These are phyloP conservation scores for carrot (Daucus carota) DNA, from an alignment of 129 eudicot genomes.

Conservation along the genomic window DNA sequence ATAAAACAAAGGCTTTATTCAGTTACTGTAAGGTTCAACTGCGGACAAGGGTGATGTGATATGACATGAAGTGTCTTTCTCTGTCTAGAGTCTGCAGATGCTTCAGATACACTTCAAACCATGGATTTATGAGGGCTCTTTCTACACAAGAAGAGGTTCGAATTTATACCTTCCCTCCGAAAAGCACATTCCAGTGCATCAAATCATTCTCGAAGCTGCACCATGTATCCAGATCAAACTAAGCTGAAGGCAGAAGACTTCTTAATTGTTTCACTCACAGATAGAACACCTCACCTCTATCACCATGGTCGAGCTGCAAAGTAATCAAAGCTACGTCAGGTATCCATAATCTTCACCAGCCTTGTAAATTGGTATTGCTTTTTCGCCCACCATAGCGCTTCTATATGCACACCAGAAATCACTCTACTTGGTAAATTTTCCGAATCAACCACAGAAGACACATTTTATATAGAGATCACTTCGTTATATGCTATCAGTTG, in stretches of 20 bases:
- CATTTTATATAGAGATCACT: neutral
- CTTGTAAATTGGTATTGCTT: neutral
- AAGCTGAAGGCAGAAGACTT: constrained; percentile 25
- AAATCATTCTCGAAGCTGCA: constrained; percentile 70
- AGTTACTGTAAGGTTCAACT: neutral
- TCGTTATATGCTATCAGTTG: no score
- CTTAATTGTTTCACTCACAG: constrained; percentile 11
- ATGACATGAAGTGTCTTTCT: constrained; percentile 9
- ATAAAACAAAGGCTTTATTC: neutral
- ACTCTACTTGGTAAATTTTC: constrained; percentile 20
- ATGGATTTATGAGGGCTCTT: neutral
- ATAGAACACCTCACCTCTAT: no score
- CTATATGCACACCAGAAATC: constrained; percentile 53
- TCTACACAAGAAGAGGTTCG: neutral
- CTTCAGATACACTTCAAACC: constrained; percentile 9
- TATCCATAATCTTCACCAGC: neutral
- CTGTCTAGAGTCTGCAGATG: neutral
- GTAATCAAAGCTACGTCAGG: constrained; percentile 5
- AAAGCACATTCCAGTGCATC: constrained; percentile 50
- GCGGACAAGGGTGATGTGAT: neutral
- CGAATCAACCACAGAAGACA: constrained; percentile 36
- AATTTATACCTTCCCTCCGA: constrained; percentile 35
- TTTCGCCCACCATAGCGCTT: constrained; percentile 51
- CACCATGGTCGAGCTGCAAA: constrained; percentile 69
- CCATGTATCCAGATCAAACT: constrained; percentile 90